phyloP scores from a whole-genome alignment of 768 basidiomycete species.

The Tricholoma flavovirens region DNA sequence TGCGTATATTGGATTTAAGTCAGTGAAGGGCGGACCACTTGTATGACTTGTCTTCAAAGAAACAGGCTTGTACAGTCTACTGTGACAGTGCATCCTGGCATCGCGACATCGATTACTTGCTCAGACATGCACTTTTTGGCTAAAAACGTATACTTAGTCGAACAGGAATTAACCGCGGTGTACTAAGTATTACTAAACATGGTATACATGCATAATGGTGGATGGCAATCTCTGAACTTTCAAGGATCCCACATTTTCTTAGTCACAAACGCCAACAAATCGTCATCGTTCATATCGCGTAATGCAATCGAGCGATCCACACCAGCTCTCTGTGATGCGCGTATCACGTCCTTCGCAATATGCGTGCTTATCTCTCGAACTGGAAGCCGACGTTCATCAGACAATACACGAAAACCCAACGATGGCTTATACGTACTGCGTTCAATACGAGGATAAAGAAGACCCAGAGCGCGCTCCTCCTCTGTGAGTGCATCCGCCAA shows the following conservation, averaged over 20 bases:
- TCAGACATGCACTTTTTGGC: too few species aligned
- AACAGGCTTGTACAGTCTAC: too few species aligned
- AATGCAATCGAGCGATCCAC: conserved; percentile 52
- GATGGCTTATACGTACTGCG: conserved; percentile 41
- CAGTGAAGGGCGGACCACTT: too few species aligned
- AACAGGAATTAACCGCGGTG: too few species aligned
- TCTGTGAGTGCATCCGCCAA: conserved; percentile 66
- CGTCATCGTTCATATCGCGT: conserved; percentile 49
- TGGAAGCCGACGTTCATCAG: conserved; percentile 12
- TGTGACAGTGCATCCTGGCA: too few species aligned
- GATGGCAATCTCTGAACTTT: not conserved
- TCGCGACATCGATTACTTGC: too few species aligned
- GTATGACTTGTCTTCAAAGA: too few species aligned
- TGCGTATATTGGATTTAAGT: too few species aligned
- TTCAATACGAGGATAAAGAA: conserved; percentile 81
- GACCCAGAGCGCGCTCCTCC: conserved; percentile 59
- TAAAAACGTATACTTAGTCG: too few species aligned
- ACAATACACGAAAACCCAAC: not conserved
- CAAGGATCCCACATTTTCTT: conserved; percentile 72
- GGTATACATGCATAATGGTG: not conserved
- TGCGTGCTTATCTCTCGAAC: conserved; percentile 78
- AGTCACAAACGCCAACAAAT: conserved; percentile 49
- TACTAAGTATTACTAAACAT: not conserved
- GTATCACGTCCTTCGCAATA: conserved; percentile 73
- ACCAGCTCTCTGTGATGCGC: conserved; percentile 67